Evolutionary conservation across 1,284 basidiomycete genomes (phyloP).

Genomic region (Trametes pubescens): DNA sequence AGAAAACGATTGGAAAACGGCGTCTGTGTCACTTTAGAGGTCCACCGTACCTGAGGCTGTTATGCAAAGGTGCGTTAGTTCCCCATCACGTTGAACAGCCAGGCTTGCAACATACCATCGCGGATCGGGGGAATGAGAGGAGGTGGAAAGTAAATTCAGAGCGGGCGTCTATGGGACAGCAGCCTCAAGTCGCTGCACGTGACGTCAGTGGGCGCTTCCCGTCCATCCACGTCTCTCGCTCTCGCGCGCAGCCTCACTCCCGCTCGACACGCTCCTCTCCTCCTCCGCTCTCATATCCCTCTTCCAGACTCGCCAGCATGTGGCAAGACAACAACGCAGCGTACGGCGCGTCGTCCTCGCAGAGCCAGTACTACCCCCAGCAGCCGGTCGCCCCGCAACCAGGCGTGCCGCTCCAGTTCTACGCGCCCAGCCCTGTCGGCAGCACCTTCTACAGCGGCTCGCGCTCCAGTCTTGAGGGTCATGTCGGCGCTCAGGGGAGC

Average conservation of each 20-base stretch:
- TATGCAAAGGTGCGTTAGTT: conserved; percentile 9
- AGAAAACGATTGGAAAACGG: neutral
- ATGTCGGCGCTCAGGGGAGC: conserved; percentile 63
- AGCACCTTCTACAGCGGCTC: conserved; percentile 72
- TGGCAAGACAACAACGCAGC: conserved; percentile 69
- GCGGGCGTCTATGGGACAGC: conserved; percentile 16
- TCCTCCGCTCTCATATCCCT: conserved; percentile 11
- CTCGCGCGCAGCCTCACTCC: conserved; percentile 22
- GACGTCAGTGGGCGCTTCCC: conserved; percentile 23
- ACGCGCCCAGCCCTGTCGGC: conserved; percentile 60
- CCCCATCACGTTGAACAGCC: neutral
- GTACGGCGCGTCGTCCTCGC: conserved; percentile 66
- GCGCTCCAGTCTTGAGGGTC: conserved; percentile 77
- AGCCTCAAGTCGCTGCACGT: conserved; percentile 28
- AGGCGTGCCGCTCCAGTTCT: conserved; percentile 77
- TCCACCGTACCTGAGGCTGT: conserved; percentile 71
- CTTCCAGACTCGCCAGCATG: conserved; percentile 49
- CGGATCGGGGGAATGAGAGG: conserved; percentile 14
- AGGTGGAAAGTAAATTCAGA: conserved; percentile 24
- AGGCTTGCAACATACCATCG: conserved; percentile 31
- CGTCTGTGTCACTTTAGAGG: too few species aligned
- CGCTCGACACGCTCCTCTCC: conserved; percentile 18
- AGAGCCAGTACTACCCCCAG: conserved; percentile 63
- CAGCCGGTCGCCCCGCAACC: conserved; percentile 50
- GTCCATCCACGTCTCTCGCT: conserved; percentile 33